Conservation (phyloP, 768 basidiomycete species). For the Lentinula boryana region DNA sequence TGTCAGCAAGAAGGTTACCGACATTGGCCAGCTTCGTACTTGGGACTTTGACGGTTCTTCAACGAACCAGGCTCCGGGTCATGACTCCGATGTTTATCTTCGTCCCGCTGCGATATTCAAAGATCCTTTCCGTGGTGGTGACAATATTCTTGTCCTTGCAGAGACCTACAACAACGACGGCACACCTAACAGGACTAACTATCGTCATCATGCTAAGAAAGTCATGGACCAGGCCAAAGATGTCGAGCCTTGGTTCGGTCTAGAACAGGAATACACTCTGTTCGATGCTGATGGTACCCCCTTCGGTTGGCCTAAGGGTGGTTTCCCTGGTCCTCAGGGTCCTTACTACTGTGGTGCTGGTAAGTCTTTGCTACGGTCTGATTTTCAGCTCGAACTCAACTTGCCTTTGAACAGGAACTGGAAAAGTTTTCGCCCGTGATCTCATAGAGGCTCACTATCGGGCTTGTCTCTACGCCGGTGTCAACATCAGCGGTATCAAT, state of each 20-base stretch:
- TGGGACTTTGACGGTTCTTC: constrained; percentile 99
- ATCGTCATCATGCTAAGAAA: constrained; percentile 91
- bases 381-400: not conserved
- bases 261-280: constrained; percentile 99
- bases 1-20: constrained; percentile 76
- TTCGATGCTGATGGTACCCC: constrained; percentile 89
- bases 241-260: constrained; percentile 87
- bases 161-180: constrained; percentile 99
- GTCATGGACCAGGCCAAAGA: constrained; percentile 90
- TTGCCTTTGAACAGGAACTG: constrained; percentile 59
- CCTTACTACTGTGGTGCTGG: constrained; percentile 99
- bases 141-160: constrained; percentile 96
- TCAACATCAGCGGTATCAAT: constrained; percentile 99
- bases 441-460: constrained; percentile 99
- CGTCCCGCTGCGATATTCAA: constrained; percentile 97
- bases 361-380: constrained; percentile 26
- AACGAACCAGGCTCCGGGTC: constrained; percentile 93
- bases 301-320: constrained; percentile 96
- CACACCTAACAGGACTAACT: constrained; percentile 95
- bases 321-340: constrained; percentile 99
- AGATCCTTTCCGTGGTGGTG: constrained; percentile 98
- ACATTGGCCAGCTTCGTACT: constrained; percentile 86
- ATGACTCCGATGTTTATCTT: constrained; percentile 97
- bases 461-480: constrained; percentile 88
- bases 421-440: constrained; percentile 98